These are phyloP conservation scores for Cryptosporidium viatorum DNA, from an alignment of 169 alveolate genomes.

Conservation along the genomic window DNA sequence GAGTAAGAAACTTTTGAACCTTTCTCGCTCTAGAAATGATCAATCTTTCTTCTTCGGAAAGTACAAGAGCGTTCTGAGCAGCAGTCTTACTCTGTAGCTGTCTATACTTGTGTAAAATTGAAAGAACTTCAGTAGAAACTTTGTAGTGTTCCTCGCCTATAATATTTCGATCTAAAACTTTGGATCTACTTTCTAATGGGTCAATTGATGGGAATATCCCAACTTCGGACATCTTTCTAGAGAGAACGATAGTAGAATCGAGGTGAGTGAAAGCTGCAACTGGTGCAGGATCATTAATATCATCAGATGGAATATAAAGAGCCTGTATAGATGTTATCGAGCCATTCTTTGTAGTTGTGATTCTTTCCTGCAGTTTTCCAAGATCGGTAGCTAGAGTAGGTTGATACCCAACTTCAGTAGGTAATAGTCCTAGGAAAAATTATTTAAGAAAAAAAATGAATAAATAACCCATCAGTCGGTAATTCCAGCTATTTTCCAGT, in stretches of 20 bases:
- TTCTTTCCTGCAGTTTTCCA: constrained; percentile 96
- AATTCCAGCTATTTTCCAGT: constrained; percentile 74
- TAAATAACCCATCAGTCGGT: constrained; percentile 61
- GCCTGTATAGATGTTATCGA: constrained; percentile 98
- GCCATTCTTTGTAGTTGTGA: constrained; percentile 97
- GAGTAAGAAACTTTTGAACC: constrained; percentile 94
- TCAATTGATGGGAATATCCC: constrained; percentile 99
- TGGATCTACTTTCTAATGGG: constrained; percentile 96
- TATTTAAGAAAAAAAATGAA: not conserved
- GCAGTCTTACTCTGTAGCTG: constrained; percentile 96
- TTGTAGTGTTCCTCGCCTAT: constrained; percentile 95
- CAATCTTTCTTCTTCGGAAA: constrained; percentile 95
- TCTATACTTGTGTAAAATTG: constrained; percentile 94
- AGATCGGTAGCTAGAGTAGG: constrained; percentile 98
- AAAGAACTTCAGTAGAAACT: constrained; percentile 94
- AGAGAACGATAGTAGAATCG: constrained; percentile 97
- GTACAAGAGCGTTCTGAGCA: constrained; percentile 95
- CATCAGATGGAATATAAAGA: constrained; percentile 98
- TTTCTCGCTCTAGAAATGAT: constrained; percentile 97
- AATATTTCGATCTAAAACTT: constrained; percentile 92
- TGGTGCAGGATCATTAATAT: constrained; percentile 98
- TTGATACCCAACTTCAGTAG: constrained; percentile 98
- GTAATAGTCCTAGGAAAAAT: constrained; percentile 90
- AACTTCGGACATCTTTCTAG: constrained; percentile 95
- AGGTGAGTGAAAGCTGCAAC: constrained; percentile 98